Conservation (phyloP, 2,329 filamentous ascomycete genomes). For the Tolypocladium ophioglossoides region DNA sequence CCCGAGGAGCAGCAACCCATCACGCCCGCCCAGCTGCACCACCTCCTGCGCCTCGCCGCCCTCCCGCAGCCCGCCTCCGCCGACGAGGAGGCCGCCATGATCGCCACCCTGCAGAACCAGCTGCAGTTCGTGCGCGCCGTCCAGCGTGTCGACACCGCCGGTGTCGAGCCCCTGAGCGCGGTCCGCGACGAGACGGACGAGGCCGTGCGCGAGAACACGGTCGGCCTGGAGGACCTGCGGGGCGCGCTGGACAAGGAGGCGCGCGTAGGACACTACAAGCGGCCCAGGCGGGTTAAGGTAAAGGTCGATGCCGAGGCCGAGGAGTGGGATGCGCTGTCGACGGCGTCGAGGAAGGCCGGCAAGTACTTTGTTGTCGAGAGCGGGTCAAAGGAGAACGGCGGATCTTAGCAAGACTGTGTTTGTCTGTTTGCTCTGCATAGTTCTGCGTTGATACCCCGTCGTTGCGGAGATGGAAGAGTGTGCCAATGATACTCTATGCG, state of each 20-base stretch:
- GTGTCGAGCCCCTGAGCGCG: slow-evolving; percentile 61
- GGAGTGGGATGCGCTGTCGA: slow-evolving; percentile 60
- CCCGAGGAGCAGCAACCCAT: slow-evolving; percentile 27
- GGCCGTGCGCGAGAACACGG: slow-evolving; percentile 45
- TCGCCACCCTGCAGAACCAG: slow-evolving; percentile 67
- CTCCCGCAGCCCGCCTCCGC: slow-evolving; percentile 59
- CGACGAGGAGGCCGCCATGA: slow-evolving; percentile 58
- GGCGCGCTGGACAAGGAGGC: slow-evolving; percentile 50
- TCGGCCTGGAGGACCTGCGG: slow-evolving; percentile 46
- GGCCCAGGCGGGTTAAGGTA: slow-evolving; percentile 28
- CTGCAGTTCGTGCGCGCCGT: slow-evolving; percentile 85
- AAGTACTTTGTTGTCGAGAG: slow-evolving; percentile 71
- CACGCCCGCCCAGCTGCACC: slow-evolving; percentile 59
- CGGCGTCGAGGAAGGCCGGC: slow-evolving; percentile 55
- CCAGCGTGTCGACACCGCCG: slow-evolving; percentile 64
- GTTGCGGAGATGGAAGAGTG: not conserved
- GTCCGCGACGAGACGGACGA: slow-evolving; percentile 72
- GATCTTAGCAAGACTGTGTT: not conserved
- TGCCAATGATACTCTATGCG: not conserved
- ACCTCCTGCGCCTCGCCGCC: slow-evolving; percentile 81
- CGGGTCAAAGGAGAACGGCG: slow-evolving; percentile 16
- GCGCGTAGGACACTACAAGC: slow-evolving; percentile 42
- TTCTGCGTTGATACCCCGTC: slow-evolving; percentile 2
- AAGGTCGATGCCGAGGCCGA: slow-evolving; percentile 36
- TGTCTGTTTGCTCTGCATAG: not conserved